Conservation (phyloP, 495 filamentous ascomycete species). For the Talaromyces adpressus region DNA sequence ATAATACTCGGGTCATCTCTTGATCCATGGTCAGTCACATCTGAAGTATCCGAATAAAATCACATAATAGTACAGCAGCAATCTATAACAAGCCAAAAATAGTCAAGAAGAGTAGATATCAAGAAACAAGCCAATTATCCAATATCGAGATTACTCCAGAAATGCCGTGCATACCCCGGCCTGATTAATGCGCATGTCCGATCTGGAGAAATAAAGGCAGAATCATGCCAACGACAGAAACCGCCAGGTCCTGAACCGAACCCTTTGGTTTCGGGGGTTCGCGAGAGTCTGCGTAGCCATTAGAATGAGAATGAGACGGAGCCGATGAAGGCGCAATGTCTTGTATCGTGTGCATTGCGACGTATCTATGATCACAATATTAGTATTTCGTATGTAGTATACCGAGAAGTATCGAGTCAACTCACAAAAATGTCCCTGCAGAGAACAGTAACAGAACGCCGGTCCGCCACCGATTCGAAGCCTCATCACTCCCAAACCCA, state of each 20-base stretch:
- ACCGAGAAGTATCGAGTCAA: constrained; percentile 5
- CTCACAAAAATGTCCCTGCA: constrained; percentile 91
- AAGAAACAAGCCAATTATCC: not conserved
- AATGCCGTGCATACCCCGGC: not conserved
- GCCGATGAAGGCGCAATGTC: constrained; percentile 51
- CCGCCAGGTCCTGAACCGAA: constrained; percentile 51
- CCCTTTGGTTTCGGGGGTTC: constrained; percentile 35
- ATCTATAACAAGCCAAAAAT: not conserved
- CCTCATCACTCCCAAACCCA: constrained; percentile 32
- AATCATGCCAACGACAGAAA: constrained; percentile 82
- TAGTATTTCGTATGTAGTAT: not conserved
- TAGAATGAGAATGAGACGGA: constrained; percentile 33
- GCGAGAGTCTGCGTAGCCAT: constrained; percentile 59
- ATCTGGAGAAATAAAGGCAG: constrained; percentile 84
- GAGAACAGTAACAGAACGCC: constrained; percentile 88
- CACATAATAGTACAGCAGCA: not conserved
- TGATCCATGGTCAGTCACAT: not conserved
- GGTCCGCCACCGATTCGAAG: constrained; percentile 72
- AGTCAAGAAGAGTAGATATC: not conserved
- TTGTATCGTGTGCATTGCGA: constrained; percentile 98
- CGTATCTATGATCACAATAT: constrained; percentile 57
- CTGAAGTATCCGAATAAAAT: not conserved
- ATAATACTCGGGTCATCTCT: not conserved
- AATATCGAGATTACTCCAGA: not conserved
- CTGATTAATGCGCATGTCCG: constrained; percentile 70